phyloP scores from a whole-genome alignment of 2,329 filamentous ascomycete genomes.

The Ampelomyces quisqualis region DNA sequence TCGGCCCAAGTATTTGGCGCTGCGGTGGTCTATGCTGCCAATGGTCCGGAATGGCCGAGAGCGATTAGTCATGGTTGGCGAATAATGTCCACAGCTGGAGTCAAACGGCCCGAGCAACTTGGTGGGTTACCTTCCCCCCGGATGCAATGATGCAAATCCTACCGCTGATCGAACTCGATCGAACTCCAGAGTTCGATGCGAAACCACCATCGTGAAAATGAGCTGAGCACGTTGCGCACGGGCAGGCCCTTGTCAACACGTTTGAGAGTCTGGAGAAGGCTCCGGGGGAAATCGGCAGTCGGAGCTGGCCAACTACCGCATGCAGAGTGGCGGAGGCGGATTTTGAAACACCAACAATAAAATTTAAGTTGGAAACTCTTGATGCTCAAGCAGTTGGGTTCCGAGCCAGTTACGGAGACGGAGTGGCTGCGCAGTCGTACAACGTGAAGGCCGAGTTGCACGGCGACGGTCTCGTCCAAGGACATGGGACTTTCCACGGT shows the following conservation, averaged over 20 bases:
- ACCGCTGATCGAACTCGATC: neutral
- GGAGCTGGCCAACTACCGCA: conserved; percentile 17
- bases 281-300: conserved; percentile 24
- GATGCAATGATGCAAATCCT: too few species aligned
- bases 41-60: too few species aligned
- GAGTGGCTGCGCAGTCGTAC: conserved; percentile 2
- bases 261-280: neutral
- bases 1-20: too few species aligned
- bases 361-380: conserved; percentile 1
- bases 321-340: conserved; percentile 20
- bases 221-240: neutral
- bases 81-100: too few species aligned
- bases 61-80: too few species aligned
- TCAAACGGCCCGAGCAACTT: too few species aligned
- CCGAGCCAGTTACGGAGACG: conserved; percentile 8
- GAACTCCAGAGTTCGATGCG: neutral
- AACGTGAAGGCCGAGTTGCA: neutral
- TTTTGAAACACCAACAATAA: conserved; percentile 28
- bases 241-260: neutral
- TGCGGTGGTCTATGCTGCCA: too few species aligned
- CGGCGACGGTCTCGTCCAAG: too few species aligned
- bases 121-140: too few species aligned
- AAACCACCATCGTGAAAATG: neutral
- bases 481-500: too few species aligned
- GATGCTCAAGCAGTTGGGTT: neutral